Percentiles rank a stretch among this genome's conserved stretches.
These are phyloP conservation scores for Mycosphaerella arachidis DNA, from an alignment of 2,329 filamentous ascomycete species.

Conservation along the genomic window DNA sequence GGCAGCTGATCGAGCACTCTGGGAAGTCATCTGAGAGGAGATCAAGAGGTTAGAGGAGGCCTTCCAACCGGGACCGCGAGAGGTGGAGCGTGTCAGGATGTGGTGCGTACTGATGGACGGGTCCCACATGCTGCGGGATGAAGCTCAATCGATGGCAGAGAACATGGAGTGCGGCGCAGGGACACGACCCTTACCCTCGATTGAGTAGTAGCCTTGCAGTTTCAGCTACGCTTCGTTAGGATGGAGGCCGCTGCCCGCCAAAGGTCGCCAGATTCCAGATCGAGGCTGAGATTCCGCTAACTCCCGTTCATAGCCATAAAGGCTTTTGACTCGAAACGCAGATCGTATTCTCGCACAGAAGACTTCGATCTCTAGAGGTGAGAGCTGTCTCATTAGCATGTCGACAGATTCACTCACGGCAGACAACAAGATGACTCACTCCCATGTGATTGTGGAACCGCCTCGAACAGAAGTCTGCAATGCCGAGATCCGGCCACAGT, in stretches of 20 bases:
- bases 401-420: background rate
- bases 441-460: constrained; percentile 13
- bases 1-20: background rate
- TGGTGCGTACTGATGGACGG: background rate
- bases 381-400: background rate
- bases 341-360: constrained; percentile 11
- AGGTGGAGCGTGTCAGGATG: background rate
- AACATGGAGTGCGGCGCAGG: background rate
- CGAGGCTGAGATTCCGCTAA: background rate
- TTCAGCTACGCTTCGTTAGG: background rate
- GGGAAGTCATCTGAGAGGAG: background rate
- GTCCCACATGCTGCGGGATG: background rate
- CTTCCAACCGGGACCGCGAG: background rate
- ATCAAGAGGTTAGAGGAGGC: background rate
- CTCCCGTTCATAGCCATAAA: constrained; percentile 14
- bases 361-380: constrained; percentile 14
- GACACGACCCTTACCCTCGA: too few species aligned
- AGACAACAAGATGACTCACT: background rate
- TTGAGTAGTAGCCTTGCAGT: background rate
- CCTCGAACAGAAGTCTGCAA: constrained; percentile 16
- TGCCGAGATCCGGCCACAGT: constrained; percentile 10
- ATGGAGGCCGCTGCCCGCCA: too few species aligned
- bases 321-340: constrained; percentile 10
- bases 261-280: background rate
- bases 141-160: background rate